Evolutionary conservation across 495 filamentous ascomycete species (phyloP), one percentile per base, ranked within the genome.

Genomic region (Daldinia concentrica): DNA sequence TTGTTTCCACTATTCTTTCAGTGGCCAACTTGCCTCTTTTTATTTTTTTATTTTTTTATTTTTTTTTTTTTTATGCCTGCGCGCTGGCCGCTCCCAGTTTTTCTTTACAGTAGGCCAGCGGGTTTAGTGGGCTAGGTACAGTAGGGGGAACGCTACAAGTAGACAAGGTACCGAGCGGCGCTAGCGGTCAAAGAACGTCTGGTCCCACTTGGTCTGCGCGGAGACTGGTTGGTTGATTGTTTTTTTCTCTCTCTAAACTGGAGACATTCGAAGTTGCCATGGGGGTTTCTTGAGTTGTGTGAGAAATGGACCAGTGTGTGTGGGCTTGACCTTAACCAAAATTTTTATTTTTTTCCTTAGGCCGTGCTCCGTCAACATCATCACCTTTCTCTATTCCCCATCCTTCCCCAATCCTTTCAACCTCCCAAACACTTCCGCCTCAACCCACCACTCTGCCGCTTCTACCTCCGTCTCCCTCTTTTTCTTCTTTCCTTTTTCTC

Each of bases 401-500:
- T 74, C 68, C 70, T 66, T 62, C 62, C 58, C 60, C 61, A 60
- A 36, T 34, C 29, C 69, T 68, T 71, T 66, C 67, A 66, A 74
- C 72, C 75, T 75, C 69, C 64, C 66, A 67, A 71, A 48, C 54
- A 37, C 52, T 73, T 73, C 69, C 52, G 64, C 64, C 61, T 29
- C 64, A 50, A 59, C 64, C 64, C 63, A 62, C 48, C 55, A 66
- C 62, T 69, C 72, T 64, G 57, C 58, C 62, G 72, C 66, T 74
- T 73, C 68, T 66, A 62, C 57, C 62, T 57, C 65, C 57, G 69
- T 66, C 73, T 74, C 51, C 64, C 62, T 64, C 67, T 74, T 62
- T 76, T 60, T 68, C 52, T 68, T 68, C 65, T 66, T 72, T 73
- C 63, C 58, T 71, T 67, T 56, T 62, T 71, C 73, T 59, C 61